phyloP scores from a whole-genome alignment of 192 early-diverging fungal species.

The Pilobolus umbonatus region DNA sequence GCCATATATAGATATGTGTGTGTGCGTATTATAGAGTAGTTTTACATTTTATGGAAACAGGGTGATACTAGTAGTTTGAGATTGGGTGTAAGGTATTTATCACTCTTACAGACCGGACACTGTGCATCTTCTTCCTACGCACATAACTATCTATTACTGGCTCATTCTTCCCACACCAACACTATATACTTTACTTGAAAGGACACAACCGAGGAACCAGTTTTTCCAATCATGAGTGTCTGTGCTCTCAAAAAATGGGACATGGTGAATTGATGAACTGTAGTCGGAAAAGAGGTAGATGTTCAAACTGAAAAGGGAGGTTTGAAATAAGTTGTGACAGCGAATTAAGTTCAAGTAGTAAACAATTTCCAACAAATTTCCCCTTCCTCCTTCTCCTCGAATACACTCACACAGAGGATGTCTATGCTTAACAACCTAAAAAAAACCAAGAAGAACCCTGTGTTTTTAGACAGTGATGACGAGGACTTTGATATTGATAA shows the following conservation, averaged over 20 bases:
- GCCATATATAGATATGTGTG: not conserved
- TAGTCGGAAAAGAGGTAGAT: not conserved
- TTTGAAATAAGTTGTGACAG: no score
- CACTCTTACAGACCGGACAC: slow-evolving; percentile 81
- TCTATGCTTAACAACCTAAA: slow-evolving; percentile 42
- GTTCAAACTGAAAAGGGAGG: no score
- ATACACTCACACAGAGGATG: slow-evolving; percentile 10
- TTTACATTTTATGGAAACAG: slow-evolving; percentile 93
- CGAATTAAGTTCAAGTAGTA: no score
- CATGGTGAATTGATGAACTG: not conserved
- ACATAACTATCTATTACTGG: no score
- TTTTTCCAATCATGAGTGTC: slow-evolving; percentile 27
- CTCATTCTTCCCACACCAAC: no score
- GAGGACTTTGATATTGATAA: slow-evolving; percentile 49
- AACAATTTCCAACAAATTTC: no score
- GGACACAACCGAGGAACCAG: slow-evolving; percentile 27
- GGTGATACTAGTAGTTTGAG: slow-evolving; percentile 89
- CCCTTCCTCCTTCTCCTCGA: not conserved
- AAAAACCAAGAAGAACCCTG: slow-evolving; percentile 34
- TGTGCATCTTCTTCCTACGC: slow-evolving; percentile 38
- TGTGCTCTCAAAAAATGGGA: slow-evolving; percentile 15
- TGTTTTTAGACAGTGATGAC: slow-evolving; percentile 43
- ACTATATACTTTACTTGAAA: slow-evolving; percentile 11
- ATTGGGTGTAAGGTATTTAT: slow-evolving; percentile 79
- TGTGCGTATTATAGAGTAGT: not conserved